Conservation (phyloP, 2,329 filamentous ascomycete genomes). For the Talaromyces pinophilus region DNA sequence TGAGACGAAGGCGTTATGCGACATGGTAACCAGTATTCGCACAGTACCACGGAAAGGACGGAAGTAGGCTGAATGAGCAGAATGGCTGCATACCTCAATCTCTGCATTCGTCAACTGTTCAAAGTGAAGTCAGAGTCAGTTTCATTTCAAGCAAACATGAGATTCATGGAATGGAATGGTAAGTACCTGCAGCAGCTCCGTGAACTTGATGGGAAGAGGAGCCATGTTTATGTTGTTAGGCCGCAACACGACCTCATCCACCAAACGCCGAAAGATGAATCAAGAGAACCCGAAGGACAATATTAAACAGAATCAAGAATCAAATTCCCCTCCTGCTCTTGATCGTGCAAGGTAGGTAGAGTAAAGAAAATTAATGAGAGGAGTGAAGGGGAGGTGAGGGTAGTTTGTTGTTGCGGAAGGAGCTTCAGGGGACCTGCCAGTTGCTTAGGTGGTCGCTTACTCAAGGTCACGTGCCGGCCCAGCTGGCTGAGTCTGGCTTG, state of each 20-base stretch:
- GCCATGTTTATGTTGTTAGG: conserved; percentile 52
- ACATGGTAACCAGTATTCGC: conserved; percentile 11
- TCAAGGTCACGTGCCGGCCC: conserved; percentile 21
- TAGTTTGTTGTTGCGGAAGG: conserved; percentile 23
- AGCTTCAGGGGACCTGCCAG: conserved; percentile 25
- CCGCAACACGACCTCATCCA: conserved; percentile 47
- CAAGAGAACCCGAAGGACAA: conserved; percentile 11
- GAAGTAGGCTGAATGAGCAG: conserved; percentile 24
- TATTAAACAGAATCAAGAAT: conserved; percentile 17
- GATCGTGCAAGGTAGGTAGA: conserved; percentile 7
- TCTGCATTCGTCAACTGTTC: conserved; percentile 55
- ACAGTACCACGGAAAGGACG: conserved; percentile 21
- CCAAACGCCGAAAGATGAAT: conserved; percentile 35
- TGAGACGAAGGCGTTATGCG: conserved; percentile 3
- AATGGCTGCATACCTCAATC: conserved; percentile 53
- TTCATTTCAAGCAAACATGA: not conserved
- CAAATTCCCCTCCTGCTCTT: conserved; percentile 16
- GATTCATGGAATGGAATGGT: no score
- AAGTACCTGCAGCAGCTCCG: conserved; percentile 74
- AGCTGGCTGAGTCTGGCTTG: conserved; percentile 9
- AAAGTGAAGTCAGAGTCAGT: conserved; percentile 36
- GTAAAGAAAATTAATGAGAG: conserved; percentile 20
- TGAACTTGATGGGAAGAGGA: conserved; percentile 87
- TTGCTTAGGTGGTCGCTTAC: conserved; percentile 25
- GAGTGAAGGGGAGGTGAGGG: conserved; percentile 14